These are phyloP conservation scores for Hypsizygus ulmarius DNA, from an alignment of 1,284 basidiomycete species.

Conservation along the genomic window DNA sequence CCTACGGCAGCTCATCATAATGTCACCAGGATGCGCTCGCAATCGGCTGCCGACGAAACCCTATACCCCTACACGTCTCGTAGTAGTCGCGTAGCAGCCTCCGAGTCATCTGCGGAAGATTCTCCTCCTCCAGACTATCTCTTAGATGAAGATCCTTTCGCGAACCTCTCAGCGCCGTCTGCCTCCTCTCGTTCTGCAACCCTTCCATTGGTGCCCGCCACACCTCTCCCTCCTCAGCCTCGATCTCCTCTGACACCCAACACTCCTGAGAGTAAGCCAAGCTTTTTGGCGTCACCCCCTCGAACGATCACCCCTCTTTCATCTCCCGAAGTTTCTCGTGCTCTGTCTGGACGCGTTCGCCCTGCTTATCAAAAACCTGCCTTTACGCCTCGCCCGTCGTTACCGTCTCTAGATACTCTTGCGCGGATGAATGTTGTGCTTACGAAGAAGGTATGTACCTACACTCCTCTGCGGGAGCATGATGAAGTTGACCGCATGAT, in stretches of 20 bases:
- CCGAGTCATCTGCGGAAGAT: conserved; percentile 18
- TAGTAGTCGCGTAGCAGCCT: conserved; percentile 9
- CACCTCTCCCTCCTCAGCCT: conserved; percentile 14
- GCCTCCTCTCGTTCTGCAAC: conserved; percentile 16
- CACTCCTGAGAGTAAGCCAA: conserved; percentile 14
- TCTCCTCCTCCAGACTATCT: conserved; percentile 42
- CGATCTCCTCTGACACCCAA: conserved; percentile 22
- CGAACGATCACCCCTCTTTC: conserved; percentile 15
- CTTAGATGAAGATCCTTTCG: conserved; percentile 71
- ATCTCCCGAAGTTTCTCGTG: conserved; percentile 17
- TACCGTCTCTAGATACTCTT: conserved; percentile 63
- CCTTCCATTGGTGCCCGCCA: conserved; percentile 13
- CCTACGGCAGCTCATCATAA: conserved; percentile 2
- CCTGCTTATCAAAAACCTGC: conserved; percentile 61
- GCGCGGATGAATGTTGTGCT: conserved; percentile 52
- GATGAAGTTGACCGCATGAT: conserved; percentile 4
- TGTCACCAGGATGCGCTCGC: conserved; percentile 20
- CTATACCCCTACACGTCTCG: conserved; percentile 10
- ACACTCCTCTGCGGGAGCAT: conserved; percentile 6
- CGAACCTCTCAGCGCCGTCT: conserved; percentile 42
- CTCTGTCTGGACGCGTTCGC: conserved; percentile 24
- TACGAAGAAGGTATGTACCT: conserved; percentile 51
- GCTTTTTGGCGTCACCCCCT: conserved; percentile 17
- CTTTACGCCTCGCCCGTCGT: conserved; percentile 55
- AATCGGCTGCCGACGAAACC: conserved; percentile 22